Conservation (phyloP, 352 stramenopile species). For the Peronospora tabacina region DNA sequence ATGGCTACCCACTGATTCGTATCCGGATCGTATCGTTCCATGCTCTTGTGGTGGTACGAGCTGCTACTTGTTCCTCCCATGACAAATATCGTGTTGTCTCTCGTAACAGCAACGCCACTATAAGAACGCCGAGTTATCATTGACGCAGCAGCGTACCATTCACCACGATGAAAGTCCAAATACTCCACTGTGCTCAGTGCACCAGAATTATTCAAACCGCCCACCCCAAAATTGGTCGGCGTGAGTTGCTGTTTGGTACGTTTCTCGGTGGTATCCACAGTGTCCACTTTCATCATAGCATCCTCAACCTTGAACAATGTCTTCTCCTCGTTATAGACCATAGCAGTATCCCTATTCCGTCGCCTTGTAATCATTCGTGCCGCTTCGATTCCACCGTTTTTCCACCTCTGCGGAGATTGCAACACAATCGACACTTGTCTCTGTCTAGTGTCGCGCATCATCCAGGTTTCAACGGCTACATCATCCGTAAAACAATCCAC, state of each 20-base stretch:
- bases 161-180: conserved; percentile 50
- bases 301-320: conserved; percentile 4
- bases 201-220: conserved; percentile 55
- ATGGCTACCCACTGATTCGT: conserved; percentile 41
- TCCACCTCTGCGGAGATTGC: neutral
- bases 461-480: conserved; percentile 40
- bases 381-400: neutral
- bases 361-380: conserved; percentile 2
- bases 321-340: conserved; percentile 39
- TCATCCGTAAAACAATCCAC: conserved; percentile 19
- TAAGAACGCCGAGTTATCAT: conserved; percentile 61
- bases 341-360: conserved; percentile 25
- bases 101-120: conserved; percentile 43
- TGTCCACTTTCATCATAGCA: conserved; percentile 3
- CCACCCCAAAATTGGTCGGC: conserved; percentile 59
- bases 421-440: conserved; percentile 19
- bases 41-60: conserved; percentile 43
- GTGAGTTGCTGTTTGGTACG: conserved; percentile 21
- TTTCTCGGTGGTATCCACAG: neutral
- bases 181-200: conserved; percentile 55
- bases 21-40: conserved; percentile 53
- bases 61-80: conserved; percentile 53
- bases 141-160: conserved; percentile 43
- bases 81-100: conserved; percentile 46
- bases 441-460: conserved; percentile 39